These are phyloP conservation scores for Petrea volubilis DNA, from an alignment of 257 asterid genomes.

Conservation along the genomic window DNA sequence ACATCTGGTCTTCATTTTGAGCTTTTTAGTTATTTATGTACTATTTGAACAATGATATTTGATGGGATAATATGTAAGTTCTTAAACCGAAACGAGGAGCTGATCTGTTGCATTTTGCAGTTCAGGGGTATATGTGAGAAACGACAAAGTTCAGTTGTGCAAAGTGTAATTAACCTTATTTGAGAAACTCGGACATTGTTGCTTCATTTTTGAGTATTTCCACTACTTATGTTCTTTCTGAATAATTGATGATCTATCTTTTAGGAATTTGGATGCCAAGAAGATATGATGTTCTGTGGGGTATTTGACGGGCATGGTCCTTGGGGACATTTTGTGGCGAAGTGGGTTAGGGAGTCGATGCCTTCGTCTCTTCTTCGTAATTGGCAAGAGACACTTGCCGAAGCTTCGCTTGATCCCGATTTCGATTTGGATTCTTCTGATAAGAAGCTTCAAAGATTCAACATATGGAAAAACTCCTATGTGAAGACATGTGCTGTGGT, in stretches of 20 bases:
- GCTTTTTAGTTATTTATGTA: no score
- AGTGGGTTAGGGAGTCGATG: constrained; percentile 77
- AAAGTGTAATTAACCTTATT: no score
- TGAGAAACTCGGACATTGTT: no score
- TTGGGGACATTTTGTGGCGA: constrained; percentile 96
- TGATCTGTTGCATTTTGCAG: no score
- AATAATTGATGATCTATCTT: neutral
- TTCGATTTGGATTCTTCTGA: constrained; percentile 48
- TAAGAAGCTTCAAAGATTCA: constrained; percentile 53
- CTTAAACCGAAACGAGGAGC: no score
- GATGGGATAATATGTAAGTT: no score
- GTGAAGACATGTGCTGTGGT: constrained; percentile 86
- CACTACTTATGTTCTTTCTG: no score
- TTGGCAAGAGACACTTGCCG: constrained; percentile 79
- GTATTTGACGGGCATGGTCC: constrained; percentile 97
- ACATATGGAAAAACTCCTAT: constrained; percentile 83
- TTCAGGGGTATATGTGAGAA: no score
- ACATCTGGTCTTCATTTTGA: no score
- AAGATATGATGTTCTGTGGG: constrained; percentile 93
- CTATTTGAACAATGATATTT: no score
- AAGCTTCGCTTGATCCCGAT: constrained; percentile 61
- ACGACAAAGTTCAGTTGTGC: no score
- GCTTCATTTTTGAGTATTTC: no score
- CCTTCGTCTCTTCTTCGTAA: constrained; percentile 64
- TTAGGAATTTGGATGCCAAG: constrained; percentile 95